Base-by-base conservation (phyloP, 2,329 filamentous ascomycete species). In the Epicoccum sorghinum region DNA sequence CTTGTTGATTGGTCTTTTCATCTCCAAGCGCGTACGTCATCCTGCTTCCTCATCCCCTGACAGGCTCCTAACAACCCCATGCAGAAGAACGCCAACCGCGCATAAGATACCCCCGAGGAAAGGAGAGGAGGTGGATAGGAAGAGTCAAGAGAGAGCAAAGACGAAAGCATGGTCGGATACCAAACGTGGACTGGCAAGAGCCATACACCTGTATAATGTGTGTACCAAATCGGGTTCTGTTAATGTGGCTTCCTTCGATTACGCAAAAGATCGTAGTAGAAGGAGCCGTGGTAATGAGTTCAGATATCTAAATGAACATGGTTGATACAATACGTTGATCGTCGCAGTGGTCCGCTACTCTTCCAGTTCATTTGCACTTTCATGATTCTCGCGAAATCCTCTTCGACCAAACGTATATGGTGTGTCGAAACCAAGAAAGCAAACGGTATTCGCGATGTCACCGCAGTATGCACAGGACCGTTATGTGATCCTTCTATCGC, bases 1-100 rank as follows among this genome's bases (percentile, higher is more conserved):
- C 56, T 79, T 83, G 24, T 68, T 88, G 43, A 58, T 80, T 50
- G 63, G 67, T 44, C 76, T 87, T 36, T 80, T 82, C 67, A 64
- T 82, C 57, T 78, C 78, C 59, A 78, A 80, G 58, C 76, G 71
- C 65, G 69, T 80, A 67, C 40, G 65, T 50, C 22, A 7, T 24
- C 37, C 30, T 30, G 25, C 5, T n/a, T 18, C 23, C 12, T 5
- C 18, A 10, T 7, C 8, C 14, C 13, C 27, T 2, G 5, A 23
- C 8, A 14, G 4, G 2, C 6, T 4, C 33, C 53, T 56, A 44
- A 55, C 14, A 30, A 32, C 8, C 7, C 24, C 4, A 13, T 30
- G 6, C 33, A 56, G 53, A 41, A 47, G n/a, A 30, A 14, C 23
- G 52, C 30, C 40, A 47, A 44, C 47, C 45, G 38, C 32, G 43